Evolutionary conservation across 805 yeast genomes (phyloP).

Genomic region (Metschnikowia picachoensis): DNA sequence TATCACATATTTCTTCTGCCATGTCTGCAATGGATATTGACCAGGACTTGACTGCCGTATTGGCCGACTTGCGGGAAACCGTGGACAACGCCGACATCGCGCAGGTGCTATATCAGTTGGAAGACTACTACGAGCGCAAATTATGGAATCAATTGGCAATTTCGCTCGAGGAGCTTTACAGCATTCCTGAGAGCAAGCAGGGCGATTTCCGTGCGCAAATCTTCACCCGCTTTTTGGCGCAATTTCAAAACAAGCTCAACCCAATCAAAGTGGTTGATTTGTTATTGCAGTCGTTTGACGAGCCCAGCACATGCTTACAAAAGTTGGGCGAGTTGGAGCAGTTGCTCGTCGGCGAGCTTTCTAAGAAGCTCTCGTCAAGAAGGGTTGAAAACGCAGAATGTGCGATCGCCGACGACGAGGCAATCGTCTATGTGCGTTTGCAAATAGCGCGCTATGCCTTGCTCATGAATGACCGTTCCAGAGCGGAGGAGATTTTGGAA

Average conservation of each 20-base stretch:
- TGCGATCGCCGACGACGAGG: slow-evolving; percentile 51
- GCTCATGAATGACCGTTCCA: slow-evolving; percentile 45
- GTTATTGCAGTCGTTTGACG: slow-evolving; percentile 48
- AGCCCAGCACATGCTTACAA: slow-evolving; percentile 28
- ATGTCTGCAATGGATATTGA: slow-evolving; percentile 38
- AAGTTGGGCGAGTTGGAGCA: slow-evolving; percentile 34
- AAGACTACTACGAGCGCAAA: slow-evolving; percentile 82
- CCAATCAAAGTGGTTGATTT: slow-evolving; percentile 77
- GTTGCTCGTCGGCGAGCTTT: slow-evolving; percentile 23
- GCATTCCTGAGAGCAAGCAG: slow-evolving; percentile 45
- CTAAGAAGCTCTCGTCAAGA: slow-evolving; percentile 27
- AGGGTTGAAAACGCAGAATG: slow-evolving; percentile 24
- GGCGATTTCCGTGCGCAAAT: slow-evolving; percentile 53
- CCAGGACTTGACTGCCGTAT: slow-evolving; percentile 40
- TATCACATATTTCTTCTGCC: too few relatives aligned
- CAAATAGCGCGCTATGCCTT: slow-evolving; percentile 75
- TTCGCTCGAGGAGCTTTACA: slow-evolving; percentile 58
- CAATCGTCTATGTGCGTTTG: slow-evolving; percentile 42
- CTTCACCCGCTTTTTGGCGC: slow-evolving; percentile 65
- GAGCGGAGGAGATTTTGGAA: slow-evolving; percentile 68
- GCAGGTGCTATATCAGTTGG: slow-evolving; percentile 62
- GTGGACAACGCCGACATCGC: slow-evolving; percentile 58
- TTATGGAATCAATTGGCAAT: slow-evolving; percentile 93
- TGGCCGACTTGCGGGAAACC: slow-evolving; percentile 62
- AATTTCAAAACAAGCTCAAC: slow-evolving; percentile 68